Conservation (phyloP, 164 flowering plant genomes). For the Amborella trichopoda region DNA sequence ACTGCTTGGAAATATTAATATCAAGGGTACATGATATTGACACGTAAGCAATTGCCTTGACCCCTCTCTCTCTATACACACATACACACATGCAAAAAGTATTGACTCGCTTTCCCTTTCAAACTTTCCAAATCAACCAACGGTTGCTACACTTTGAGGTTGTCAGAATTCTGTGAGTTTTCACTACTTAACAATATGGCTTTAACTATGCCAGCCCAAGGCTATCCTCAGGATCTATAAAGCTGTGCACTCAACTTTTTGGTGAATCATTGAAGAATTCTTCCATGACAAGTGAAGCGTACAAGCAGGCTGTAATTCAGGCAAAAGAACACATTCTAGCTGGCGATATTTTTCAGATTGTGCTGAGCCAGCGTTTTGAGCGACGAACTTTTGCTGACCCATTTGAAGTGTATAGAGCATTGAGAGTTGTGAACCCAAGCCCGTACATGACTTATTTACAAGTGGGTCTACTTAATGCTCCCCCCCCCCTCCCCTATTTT, state of each 20-base stretch:
- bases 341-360: slow-evolving; percentile 96
- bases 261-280: slow-evolving; percentile 50
- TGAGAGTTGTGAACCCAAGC: slow-evolving; percentile 92
- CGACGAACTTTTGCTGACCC: slow-evolving; percentile 89
- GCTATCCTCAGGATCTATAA: slow-evolving; percentile 59
- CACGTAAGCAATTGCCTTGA: slow-evolving; percentile 31
- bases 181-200: background rate
- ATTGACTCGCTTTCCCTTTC: no score
- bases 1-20: slow-evolving; percentile 37
- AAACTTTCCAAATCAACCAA: no score
- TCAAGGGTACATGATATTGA: slow-evolving; percentile 63
- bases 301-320: slow-evolving; percentile 59
- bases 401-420: slow-evolving; percentile 88
- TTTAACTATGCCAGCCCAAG: slow-evolving; percentile 39
- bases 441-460: slow-evolving; percentile 91
- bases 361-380: slow-evolving; percentile 92
- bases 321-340: slow-evolving; percentile 90
- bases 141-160: no score
- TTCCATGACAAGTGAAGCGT: slow-evolving; percentile 67
- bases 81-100: no score
- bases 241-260: slow-evolving; percentile 42
- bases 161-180: background rate
- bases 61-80: background rate
- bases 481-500: background rate
- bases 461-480: slow-evolving; percentile 16